phyloP scores from a whole-genome alignment of 2,329 filamentous ascomycete genomes.

The Aspergillus cejpii region DNA sequence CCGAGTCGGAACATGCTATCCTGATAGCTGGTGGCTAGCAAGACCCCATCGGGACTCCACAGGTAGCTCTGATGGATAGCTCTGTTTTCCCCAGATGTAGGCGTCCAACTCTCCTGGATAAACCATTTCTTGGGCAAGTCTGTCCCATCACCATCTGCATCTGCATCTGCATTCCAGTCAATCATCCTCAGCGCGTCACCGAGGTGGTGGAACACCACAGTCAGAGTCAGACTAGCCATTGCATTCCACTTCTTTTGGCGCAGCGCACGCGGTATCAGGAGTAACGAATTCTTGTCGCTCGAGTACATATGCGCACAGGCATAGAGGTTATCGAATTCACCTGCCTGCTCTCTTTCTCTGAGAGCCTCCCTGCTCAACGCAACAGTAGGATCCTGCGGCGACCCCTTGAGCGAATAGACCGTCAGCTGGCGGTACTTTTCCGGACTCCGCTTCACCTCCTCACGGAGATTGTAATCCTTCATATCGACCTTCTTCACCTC shows the following conservation, averaged over 20 bases:
- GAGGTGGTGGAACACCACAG: slow-evolving; percentile 44
- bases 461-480: slow-evolving; percentile 40
- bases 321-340: slow-evolving; percentile 47
- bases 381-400: slow-evolving; percentile 25
- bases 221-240: slow-evolving; percentile 46
- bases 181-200: slow-evolving; percentile 39
- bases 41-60: slow-evolving; percentile 39
- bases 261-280: slow-evolving; percentile 47
- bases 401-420: slow-evolving; percentile 43
- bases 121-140: slow-evolving; percentile 40
- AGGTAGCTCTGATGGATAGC: slow-evolving; percentile 44
- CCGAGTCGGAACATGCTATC: slow-evolving; percentile 44
- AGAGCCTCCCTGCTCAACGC: slow-evolving; percentile 14
- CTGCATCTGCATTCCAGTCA: slow-evolving; percentile 27
- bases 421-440: slow-evolving; percentile 40
- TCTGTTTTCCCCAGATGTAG: slow-evolving; percentile 41
- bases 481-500: slow-evolving; percentile 50
- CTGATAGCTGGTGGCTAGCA: slow-evolving; percentile 46
- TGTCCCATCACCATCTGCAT: slow-evolving; percentile 9
- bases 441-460: slow-evolving; percentile 23
- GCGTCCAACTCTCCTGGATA: slow-evolving; percentile 45
- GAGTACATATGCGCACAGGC: slow-evolving; percentile 54
- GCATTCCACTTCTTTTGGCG: slow-evolving; percentile 36
- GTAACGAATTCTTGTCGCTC: slow-evolving; percentile 51
- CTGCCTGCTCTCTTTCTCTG: slow-evolving; percentile 23